Base-by-base conservation (phyloP, 164 flowering plant species). In the Tetrastigma voinierianum region DNA sequence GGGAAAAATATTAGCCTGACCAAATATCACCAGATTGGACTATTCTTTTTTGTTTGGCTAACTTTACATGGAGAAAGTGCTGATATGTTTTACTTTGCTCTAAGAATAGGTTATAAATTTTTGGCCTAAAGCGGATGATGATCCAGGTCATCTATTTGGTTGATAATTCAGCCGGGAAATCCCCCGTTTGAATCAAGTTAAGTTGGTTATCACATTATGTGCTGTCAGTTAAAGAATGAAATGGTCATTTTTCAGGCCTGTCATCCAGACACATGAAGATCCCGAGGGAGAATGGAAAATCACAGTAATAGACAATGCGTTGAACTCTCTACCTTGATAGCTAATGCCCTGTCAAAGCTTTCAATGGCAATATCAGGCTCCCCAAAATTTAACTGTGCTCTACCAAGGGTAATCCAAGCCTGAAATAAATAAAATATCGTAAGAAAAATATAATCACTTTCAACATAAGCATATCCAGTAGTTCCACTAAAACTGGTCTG, bases 321-420 rank as follows among this genome's bases (percentile, higher is more conserved):
- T 25, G 40, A 47, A 59, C 55, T 4, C 55, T 57, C 6, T 72
- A 90, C 98, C 93, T 89, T 85, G 43, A 89, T 73, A 23, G 84
- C 83, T 65, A 89, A 81, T 56, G 93, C 93, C 72, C 58, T 89
- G 73, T 93, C 86, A 64, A 93, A 90, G 75, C 93, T 90, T 70
- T 83, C 77, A 12, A 90, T 76, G 10, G 96, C 87, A 68, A 73
- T 80, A 68, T 90, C 96, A 32, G 98, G 96, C 79, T 93, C 98
- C 52, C 98, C 96, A 73, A 77, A 93, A 78, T 93, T 93, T 16
- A 90, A 71, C 67, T 90, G 98, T 64, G 96, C 84, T 80, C 98
- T 85, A 49, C 89, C 96, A 56, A 93, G 96, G 58, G 98, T 90
- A 47, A 87, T 68, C 98, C 98, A 89, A 4, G 93, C 96, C 98